Conservation (phyloP, 139 green algal genomes). For the Picochlorum costavermella region DNA sequence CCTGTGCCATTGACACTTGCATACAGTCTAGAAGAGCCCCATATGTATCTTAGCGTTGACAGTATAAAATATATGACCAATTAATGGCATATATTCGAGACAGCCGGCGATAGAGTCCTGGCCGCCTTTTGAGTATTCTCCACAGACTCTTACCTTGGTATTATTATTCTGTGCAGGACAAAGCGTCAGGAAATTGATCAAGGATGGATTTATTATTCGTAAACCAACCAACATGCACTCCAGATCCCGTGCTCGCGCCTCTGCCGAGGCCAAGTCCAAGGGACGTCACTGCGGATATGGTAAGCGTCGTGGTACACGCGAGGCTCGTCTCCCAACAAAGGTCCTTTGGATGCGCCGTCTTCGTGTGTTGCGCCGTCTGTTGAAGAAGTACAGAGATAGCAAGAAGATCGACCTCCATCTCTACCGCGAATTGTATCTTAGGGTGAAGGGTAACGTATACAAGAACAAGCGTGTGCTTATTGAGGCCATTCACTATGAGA, state of each 20-base stretch:
- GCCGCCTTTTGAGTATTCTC: background rate
- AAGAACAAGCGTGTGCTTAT: slow-evolving; percentile 99
- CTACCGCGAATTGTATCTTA: slow-evolving; percentile 85
- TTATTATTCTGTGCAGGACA: slow-evolving; percentile 71
- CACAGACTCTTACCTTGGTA: background rate
- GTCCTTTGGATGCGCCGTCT: slow-evolving; percentile 16
- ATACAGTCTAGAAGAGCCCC: too few species aligned
- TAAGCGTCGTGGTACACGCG: slow-evolving; percentile 96
- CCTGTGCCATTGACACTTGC: too few species aligned
- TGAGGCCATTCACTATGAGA: slow-evolving; percentile 98
- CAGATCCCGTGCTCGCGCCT: slow-evolving; percentile 60
- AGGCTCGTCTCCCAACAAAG: slow-evolving; percentile 53
- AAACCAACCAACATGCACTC: slow-evolving; percentile 98
- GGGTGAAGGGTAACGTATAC: slow-evolving; percentile 99
- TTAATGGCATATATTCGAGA: background rate
- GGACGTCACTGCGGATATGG: slow-evolving; percentile 96
- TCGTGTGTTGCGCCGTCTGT: slow-evolving; percentile 65
- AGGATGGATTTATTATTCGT: slow-evolving; percentile 97
- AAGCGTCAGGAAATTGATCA: slow-evolving; percentile 98
- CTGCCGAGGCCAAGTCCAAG: slow-evolving; percentile 92
- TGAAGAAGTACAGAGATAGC: slow-evolving; percentile 95
- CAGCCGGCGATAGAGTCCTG: too few species aligned
- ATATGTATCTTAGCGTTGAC: too few species aligned
- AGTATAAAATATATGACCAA: background rate
- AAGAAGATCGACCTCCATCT: slow-evolving; percentile 99